Percentiles rank a stretch among this genome's conserved stretches.
These are phyloP conservation scores for Hygrocybe punicea DNA, from an alignment of 768 basidiomycete genomes.

Conservation along the genomic window DNA sequence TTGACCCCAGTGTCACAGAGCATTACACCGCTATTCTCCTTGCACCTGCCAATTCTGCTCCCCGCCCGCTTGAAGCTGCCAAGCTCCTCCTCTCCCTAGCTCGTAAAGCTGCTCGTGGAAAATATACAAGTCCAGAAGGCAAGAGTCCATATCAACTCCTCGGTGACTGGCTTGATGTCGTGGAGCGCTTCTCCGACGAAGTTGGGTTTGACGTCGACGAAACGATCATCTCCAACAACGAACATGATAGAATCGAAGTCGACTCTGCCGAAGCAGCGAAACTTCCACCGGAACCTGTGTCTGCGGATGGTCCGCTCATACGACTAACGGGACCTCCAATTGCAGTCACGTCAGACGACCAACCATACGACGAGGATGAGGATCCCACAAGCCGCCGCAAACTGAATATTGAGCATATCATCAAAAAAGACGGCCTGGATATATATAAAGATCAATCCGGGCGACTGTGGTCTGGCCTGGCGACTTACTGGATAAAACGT, in stretches of 20 bases:
- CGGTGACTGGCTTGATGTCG: conserved; percentile 87
- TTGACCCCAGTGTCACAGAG: conserved; percentile 80
- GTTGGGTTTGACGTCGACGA: conserved; percentile 86
- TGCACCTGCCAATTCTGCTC: conserved; percentile 48
- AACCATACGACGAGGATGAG: conserved; percentile 74
- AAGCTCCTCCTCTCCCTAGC: conserved; percentile 85
- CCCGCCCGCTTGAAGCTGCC: conserved; percentile 88
- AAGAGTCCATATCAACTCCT: conserved; percentile 96
- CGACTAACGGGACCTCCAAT: conserved; percentile 67
- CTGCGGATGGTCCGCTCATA: conserved; percentile 60
- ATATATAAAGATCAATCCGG: conserved; percentile 97
- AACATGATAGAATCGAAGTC: conserved; percentile 43
- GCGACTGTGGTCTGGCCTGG: conserved; percentile 90
- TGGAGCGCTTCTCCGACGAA: conserved; percentile 86
- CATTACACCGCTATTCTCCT: conserved; percentile 70
- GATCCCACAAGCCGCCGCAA: conserved; percentile 67
- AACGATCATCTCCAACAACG: conserved; percentile 55
- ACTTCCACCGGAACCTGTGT: conserved; percentile 38
- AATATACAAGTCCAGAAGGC: conserved; percentile 83
- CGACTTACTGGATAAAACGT: conserved; percentile 98
- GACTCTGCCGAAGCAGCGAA: conserved; percentile 31
- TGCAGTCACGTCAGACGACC: conserved; percentile 49
- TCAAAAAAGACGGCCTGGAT: conserved; percentile 79
- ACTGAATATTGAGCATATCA: conserved; percentile 83
- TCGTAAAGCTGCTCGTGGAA: conserved; percentile 76